phyloP scores from a whole-genome alignment of 2,329 filamentous ascomycete genomes.

The Elsinoe necatrix region DNA sequence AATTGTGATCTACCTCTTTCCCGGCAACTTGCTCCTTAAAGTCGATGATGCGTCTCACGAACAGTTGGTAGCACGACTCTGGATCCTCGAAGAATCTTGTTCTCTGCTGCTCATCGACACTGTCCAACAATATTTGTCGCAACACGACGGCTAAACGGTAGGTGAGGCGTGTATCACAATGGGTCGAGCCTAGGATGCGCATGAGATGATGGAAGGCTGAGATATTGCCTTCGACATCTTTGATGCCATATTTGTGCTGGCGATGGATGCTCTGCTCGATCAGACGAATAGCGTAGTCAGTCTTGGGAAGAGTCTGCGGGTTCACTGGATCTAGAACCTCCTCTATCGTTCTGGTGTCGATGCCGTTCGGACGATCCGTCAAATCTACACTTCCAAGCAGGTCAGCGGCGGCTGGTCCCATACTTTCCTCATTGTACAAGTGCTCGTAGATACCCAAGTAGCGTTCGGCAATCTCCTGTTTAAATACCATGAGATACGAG shows the following conservation, averaged over 20 bases:
- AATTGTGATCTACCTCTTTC: too few species aligned
- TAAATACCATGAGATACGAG: not conserved
- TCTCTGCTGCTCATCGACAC: not conserved
- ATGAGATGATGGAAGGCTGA: not conserved
- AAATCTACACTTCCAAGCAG: not conserved
- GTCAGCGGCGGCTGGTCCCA: not conserved
- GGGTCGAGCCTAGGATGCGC: not conserved
- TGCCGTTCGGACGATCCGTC: not conserved
- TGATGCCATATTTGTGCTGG: not conserved
- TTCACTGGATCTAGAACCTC: not conserved
- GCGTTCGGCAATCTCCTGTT: not conserved
- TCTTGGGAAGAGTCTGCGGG: not conserved
- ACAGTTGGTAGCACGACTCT: not conserved
- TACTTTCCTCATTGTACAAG: not conserved
- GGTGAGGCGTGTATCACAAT: not conserved
- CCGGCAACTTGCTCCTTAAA: not conserved
- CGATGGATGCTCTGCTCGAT: not conserved
- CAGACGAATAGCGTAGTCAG: not conserved
- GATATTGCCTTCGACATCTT: not conserved
- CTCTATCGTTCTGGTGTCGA: not conserved
- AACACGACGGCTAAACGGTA: not conserved
- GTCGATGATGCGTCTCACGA: not conserved
- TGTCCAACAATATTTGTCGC: not conserved
- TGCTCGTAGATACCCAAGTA: conserved; percentile 4
- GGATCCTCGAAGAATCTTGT: not conserved